phyloP scores from a whole-genome alignment of 768 basidiomycete genomes.

The Butyriboletus loyo region DNA sequence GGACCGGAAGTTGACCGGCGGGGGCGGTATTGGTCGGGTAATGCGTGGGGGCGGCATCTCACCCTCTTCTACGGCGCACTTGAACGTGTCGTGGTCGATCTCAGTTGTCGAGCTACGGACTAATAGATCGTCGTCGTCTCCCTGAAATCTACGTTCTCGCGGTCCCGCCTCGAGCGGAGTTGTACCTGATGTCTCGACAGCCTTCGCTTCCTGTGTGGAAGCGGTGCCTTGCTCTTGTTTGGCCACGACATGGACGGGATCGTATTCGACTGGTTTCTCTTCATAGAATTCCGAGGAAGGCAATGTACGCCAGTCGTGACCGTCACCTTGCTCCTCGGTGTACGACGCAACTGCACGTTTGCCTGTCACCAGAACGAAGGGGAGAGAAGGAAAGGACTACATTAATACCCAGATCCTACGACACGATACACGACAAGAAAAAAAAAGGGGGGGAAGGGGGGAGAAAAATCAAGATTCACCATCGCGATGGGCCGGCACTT shows the following conservation, averaged over 20 bases:
- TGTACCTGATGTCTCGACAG: background rate
- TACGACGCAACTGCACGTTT: constrained; percentile 13
- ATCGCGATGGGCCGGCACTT: constrained; percentile 27
- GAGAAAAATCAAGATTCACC: constrained; percentile 42
- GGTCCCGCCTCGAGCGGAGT: background rate
- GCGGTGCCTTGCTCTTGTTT: constrained; percentile 4
- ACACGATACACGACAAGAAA: constrained; percentile 23
- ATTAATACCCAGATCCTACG: constrained; percentile 32
- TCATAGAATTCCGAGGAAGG: constrained; percentile 2
- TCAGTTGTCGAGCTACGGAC: background rate
- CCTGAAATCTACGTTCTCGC: background rate
- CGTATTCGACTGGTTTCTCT: constrained; percentile 1
- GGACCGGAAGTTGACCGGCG: constrained; percentile 30
- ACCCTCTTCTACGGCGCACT: constrained; percentile 20
- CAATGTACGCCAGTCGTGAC: background rate
- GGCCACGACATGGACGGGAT: background rate
- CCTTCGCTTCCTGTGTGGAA: background rate
- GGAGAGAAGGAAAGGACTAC: constrained; percentile 9
- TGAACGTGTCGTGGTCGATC: constrained; percentile 5
- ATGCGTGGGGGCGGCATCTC: constrained; percentile 33
- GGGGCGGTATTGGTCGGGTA: constrained; percentile 30
- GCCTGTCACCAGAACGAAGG: constrained; percentile 20
- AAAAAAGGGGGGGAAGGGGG: constrained; percentile 3
- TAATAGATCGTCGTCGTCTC: background rate
- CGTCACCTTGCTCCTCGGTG: constrained; percentile 14